phyloP scores from a whole-genome alignment of 179 eudicot genomes.

The Sideroxylon spinosum region DNA sequence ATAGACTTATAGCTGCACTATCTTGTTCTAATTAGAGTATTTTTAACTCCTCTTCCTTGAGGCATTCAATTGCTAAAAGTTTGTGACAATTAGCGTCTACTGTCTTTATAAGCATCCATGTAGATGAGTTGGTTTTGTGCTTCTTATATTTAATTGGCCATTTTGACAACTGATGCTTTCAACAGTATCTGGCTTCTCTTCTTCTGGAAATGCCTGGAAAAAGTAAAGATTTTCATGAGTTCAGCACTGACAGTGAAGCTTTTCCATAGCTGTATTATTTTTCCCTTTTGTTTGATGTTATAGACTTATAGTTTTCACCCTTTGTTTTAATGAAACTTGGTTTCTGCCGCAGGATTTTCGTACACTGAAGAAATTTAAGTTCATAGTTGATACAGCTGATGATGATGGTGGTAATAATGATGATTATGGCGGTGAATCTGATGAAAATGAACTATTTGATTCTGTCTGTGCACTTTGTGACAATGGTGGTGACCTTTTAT shows the following conservation, averaged over 20 bases:
- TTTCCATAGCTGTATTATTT: neutral
- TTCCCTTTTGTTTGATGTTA: neutral
- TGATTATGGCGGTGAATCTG: slow-evolving; percentile 22
- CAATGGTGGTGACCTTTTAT: slow-evolving; percentile 69
- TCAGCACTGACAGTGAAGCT: slow-evolving; percentile 12
- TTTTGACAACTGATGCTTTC: slow-evolving; percentile 7
- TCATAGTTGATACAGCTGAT: slow-evolving; percentile 39
- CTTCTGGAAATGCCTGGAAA: slow-evolving; percentile 25
- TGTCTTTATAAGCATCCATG: neutral
- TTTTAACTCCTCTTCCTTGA: neutral
- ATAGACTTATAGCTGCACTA: neutral
- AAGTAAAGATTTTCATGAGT: slow-evolving; percentile 24
- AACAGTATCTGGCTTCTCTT: slow-evolving; percentile 33
- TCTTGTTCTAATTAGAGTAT: neutral
- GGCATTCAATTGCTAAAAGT: slow-evolving; percentile 6
- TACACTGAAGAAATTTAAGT: slow-evolving; percentile 27
- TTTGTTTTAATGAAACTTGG: neutral
- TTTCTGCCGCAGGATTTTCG: slow-evolving; percentile 16
- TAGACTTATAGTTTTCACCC: neutral
- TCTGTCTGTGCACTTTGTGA: slow-evolving; percentile 84
- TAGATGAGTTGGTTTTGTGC: neutral
- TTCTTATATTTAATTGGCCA: neutral
- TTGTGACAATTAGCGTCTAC: neutral
- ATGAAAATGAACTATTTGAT: slow-evolving; percentile 47
- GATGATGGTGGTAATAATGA: slow-evolving; percentile 28